phyloP scores from a whole-genome alignment of 2,329 filamentous ascomycete species.

The Plenodomus biglobosus region DNA sequence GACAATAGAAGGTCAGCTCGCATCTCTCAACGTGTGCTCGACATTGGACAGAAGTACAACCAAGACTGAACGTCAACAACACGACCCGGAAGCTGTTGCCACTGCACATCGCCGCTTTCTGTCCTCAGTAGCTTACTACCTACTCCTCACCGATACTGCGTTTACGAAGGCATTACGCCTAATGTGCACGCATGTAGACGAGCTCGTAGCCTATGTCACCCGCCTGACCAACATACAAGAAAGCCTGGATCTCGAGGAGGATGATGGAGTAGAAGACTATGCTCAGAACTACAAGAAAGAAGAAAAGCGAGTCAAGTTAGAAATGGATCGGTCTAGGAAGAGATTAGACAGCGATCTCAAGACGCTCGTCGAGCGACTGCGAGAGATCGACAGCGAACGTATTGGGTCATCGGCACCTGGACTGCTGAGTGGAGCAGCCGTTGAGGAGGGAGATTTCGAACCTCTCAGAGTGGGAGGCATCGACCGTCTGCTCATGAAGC shows the following conservation, averaged over 20 bases:
- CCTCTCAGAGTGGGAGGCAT: slow-evolving; percentile 76
- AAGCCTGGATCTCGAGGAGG: slow-evolving; percentile 76
- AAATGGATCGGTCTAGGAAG: slow-evolving; percentile 65
- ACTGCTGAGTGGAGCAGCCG: slow-evolving; percentile 9
- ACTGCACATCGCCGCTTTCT: slow-evolving; percentile 79
- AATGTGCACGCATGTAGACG: slow-evolving; percentile 74
- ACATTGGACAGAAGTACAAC: slow-evolving; percentile 7
- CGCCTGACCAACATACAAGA: slow-evolving; percentile 76
- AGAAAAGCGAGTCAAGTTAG: slow-evolving; percentile 66
- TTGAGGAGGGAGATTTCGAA: slow-evolving; percentile 59
- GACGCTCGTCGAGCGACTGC: slow-evolving; percentile 57
- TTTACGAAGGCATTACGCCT: slow-evolving; percentile 68
- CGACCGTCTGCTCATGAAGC: slow-evolving; percentile 85
- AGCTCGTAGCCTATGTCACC: slow-evolving; percentile 73
- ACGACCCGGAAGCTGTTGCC: slow-evolving; percentile 83
- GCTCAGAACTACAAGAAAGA: slow-evolving; percentile 61
- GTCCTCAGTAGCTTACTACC: slow-evolving; percentile 63
- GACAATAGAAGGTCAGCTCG: slow-evolving; percentile 2
- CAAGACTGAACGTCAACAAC: slow-evolving; percentile 43
- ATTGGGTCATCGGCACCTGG: slow-evolving; percentile 34
- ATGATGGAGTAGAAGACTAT: slow-evolving; percentile 72
- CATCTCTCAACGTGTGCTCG: slow-evolving; percentile 7
- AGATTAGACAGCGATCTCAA: slow-evolving; percentile 69
- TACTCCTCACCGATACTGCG: slow-evolving; percentile 64
- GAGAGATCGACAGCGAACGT: slow-evolving; percentile 61